Base-by-base conservation (phyloP, 2,329 filamentous ascomycete genomes). In the Arthroderma sp. region DNA sequence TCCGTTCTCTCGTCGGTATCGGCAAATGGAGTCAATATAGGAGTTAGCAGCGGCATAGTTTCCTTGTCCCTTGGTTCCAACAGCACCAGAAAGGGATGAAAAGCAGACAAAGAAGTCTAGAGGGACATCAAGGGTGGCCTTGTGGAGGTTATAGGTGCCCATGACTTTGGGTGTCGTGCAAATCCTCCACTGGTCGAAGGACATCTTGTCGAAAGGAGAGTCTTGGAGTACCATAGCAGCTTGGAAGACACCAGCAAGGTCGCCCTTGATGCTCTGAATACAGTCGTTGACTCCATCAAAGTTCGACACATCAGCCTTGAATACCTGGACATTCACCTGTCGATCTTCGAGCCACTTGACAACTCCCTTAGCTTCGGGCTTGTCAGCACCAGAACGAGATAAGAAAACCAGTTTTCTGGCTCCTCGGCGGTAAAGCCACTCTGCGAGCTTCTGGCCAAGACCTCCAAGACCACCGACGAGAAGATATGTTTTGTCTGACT, bases 51-150 rank as follows among this genome's bases (percentile, higher is more conserved):
- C 58, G 35, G 61, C 60, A 53, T 65, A 65, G 49, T 61, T 62
- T 38, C 33, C 61, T 54, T 75, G 73, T 1, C 72, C 72, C 2
- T 59, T 54, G 49, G 69, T 71, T 0, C 73, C 73, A 0, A 66
- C 62, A 0, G 74, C 64, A 11, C 58, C 65, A 11, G 67, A 62
- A 0, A 71, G 58, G 0, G 72, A 74, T 0, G 68, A 70, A 52
- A 73, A 67, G 13, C 70, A 38, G 41, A 68, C 56, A 61, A 71
- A 71, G 59, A 69, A 68, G 55, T 70, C 68, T 0, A 70, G 55
- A 1, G 65, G 61, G 38, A 8, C 15, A n/a, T 38, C 43, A n/a
- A 41, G 15, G n/a, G 49, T 59, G 54, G 49, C 49, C 6, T 61
- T 56, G 49, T 66, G 65, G 15, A 70, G 58, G 52, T 70, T 68